Percentiles rank a stretch among this genome's conserved stretches.
phyloP scores from a whole-genome alignment of 148 eudicot genomes.

The Bassia scoparia region DNA sequence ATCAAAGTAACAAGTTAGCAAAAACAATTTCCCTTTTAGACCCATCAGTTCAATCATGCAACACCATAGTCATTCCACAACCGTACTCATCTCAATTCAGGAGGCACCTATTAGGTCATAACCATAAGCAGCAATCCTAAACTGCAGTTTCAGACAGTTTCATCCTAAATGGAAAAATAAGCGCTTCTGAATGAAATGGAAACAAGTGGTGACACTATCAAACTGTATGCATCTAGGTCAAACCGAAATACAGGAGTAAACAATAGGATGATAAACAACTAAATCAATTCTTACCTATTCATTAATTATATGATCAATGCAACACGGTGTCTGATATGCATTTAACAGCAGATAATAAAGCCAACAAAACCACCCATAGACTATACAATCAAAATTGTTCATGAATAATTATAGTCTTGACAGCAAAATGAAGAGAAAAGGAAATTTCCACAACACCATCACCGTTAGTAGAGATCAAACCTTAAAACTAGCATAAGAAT shows the following conservation, averaged over 20 bases:
- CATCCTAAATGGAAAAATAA: not conserved
- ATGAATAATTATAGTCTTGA: not conserved
- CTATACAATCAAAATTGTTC: not conserved
- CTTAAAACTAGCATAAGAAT: conserved; percentile 1
- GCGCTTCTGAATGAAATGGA: not conserved
- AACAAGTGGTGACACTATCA: not conserved
- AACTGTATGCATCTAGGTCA: not conserved
- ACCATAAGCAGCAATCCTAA: not conserved
- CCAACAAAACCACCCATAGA: not conserved
- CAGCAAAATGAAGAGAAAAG: not conserved
- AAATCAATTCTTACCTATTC: not conserved
- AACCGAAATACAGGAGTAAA: not conserved
- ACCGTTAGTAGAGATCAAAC: not conserved
- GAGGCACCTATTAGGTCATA: not conserved
- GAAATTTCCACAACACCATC: not conserved
- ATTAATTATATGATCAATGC: not conserved
- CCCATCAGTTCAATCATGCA: not conserved
- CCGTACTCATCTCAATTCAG: not conserved
- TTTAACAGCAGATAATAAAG: not conserved
- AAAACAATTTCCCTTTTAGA: not conserved
- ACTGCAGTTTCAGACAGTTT: not conserved
- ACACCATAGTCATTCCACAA: not conserved
- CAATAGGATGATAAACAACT: not conserved
- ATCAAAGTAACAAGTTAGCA: not conserved
- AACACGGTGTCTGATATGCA: not conserved